Base-by-base conservation (phyloP, 495 filamentous ascomycete genomes). In the Penicillium paxilli region DNA sequence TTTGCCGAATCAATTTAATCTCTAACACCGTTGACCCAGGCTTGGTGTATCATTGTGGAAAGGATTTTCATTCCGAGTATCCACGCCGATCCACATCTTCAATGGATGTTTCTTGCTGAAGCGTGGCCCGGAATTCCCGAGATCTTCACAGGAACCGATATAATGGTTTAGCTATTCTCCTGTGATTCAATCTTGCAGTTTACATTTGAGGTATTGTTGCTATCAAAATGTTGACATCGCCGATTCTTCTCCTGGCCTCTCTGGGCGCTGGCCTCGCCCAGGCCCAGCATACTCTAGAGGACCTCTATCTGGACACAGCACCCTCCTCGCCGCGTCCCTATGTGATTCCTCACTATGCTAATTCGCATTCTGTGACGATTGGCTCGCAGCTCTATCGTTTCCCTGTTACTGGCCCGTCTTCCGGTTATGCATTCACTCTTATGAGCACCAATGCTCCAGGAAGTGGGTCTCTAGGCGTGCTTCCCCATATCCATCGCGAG, bases 321-420 rank as follows among this genome's bases (percentile, higher is more conserved):
- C 66, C 66, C 1, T 53, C 60, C 4, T 57, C 59, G 1, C 62
- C 63, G 6, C 69, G 64, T 10, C 64, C 66, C 12, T 72, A 69
- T 40, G 55, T 69, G 44, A 62, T 72, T 37, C 66, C 60, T 35
- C 62, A 66, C 44, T 66, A 69, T 42, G 64, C 69, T 5, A 56
- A 64, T 47, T 59, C 65, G 5, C 66, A 69, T 28, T 58, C 69
- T 8, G 60, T 66, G n/a, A 63, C 60, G 9, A 54, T 67, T 25
- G 62, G 53, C 6, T 47, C 47, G 22, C 66, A 64, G 58, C 46
- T 61, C 49, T 70, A 55, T 51, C 63, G 66, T 10, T 76, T 74
- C 59, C 57, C 64, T 9, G 72, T 75, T 1, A 78, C 73, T 4
- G 75, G 75, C 2, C 68, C 69, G 5, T 75, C 73, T 3, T 76